Percentiles rank a stretch among this genome's conserved stretches.
These are phyloP conservation scores for Linderniella brevidens DNA, from an alignment of 257 asterid species.

Conservation along the genomic window DNA sequence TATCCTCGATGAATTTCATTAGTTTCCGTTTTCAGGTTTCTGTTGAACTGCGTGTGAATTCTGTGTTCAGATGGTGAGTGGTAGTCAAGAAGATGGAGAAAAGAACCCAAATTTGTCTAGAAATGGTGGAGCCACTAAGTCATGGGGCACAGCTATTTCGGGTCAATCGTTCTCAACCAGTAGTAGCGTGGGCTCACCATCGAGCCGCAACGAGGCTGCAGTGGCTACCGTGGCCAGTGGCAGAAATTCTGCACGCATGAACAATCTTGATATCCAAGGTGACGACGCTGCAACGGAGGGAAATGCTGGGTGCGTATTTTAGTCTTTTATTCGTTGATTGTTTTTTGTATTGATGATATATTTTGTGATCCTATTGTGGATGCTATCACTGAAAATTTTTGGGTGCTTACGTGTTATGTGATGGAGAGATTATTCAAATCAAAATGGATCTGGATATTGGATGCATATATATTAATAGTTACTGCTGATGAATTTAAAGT, in stretches of 20 bases:
- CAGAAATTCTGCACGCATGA: conserved; percentile 38
- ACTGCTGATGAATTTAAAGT: too few species aligned
- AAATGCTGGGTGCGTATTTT: conserved; percentile 55
- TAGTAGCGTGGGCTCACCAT: conserved; percentile 89
- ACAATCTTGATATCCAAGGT: conserved; percentile 65
- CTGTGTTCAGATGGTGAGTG: not conserved
- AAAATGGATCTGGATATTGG: too few species aligned
- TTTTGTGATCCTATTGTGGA: not conserved
- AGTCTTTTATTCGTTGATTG: too few species aligned
- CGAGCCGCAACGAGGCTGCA: conserved; percentile 82
- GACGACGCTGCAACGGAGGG: conserved; percentile 90
- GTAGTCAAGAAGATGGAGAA: conserved; percentile 46
- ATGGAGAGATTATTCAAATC: too few species aligned
- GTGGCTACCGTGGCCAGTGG: conserved; percentile 54
- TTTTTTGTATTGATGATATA: too few species aligned
- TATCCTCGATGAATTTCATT: too few species aligned
- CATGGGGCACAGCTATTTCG: conserved; percentile 79
- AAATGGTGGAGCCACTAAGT: conserved; percentile 48
- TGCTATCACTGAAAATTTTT: too few species aligned
- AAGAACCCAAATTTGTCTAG: conserved; percentile 34
- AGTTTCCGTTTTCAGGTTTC: too few species aligned
- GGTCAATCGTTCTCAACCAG: conserved; percentile 95
- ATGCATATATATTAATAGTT: too few species aligned
- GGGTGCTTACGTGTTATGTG: too few species aligned
- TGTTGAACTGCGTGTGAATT: too few species aligned